Base-by-base conservation (phyloP, 352 stramenopile species). In the Phytophthora europaea region DNA sequence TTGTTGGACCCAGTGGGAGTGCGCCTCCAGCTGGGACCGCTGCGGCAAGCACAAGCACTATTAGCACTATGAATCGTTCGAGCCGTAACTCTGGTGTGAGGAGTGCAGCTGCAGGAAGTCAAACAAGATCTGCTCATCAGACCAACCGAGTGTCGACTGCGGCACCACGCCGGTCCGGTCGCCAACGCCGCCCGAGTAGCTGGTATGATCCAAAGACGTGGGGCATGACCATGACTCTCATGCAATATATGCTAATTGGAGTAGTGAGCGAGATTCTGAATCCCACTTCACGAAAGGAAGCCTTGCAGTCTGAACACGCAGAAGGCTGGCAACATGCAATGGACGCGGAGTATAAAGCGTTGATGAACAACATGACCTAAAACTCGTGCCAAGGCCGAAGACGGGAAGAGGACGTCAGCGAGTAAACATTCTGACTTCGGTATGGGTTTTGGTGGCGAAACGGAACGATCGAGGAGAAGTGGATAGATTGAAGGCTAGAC, bases 191-290 rank as follows among this genome's bases (percentile, higher is more conserved):
- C 1, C n/a, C 22, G 23, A 72, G 18, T 18, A 53, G n/a, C 13
- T 1, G 36, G 16, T 61, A 62, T 28, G 22, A 52, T 22, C 65
- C 31, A 12, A 56, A 12, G 18, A 38, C 34, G 12, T 69, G 62
- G 52, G 1, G 58, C 1, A 69, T 62, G 62, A 20, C n/a, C 2
- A 48, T 51, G 53, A 56, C 50, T 0, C 23, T 72, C 8, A 61
- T 67, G 50, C 36, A 50, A 18, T 57, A 50, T n/a, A 72, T 72
- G 65, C n/a, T 72, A 3, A 67, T 72, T 18, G 57, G 56, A 3
- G 28, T 43, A 4, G 65, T 72, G 3, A 67, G 40, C n/a, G 15
- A 62, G 1, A 36, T 67, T 1, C 12, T 61, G 36, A 72, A 72
- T 28, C 50, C 56, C 1, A 57, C 28, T 0, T 62, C 23, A 1